Base-by-base conservation (phyloP, 768 basidiomycete species). In the Pisolithus albus region DNA sequence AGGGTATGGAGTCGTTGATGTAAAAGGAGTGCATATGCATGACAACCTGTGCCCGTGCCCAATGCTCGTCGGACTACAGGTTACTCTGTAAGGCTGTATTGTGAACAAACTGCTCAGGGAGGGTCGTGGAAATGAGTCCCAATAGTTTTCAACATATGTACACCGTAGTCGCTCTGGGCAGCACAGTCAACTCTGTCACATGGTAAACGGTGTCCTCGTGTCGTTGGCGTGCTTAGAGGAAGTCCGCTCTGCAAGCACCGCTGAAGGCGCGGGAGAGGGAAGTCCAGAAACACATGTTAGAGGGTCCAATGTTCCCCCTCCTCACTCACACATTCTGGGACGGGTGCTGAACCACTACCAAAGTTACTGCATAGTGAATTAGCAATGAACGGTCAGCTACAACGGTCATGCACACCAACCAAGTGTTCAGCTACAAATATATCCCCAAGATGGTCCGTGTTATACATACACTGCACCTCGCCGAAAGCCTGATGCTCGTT, bases 191-290 rank as follows among this genome's bases (percentile, higher is more conserved):
- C 72, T 82, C 51, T 72, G 77, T 46, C 88, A 89, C 56, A 88
- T 90, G 42, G 88, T 88, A 0, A 90, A 90, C 59, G 88, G 86
- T 2, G 87, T 88, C 7, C 85, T 87, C 3, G 74, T 87, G 7
- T 82, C 83, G 3, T 72, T 89, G 21, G 84, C 83, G 4, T 68
- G 83, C 84, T 3, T 70, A 88, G 2, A 84, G 83, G 7, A 70
- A 65, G 46, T 66, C 21, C 69, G 7, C 60, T 79, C 2, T 70
- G 74, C 1, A 72, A 72, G 75, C 78, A 0, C 56, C 82, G 37
- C 52, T 78, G 18, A 66, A 72, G 53, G 66, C 64, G 47, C 80
- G 80, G 81, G 69, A 69, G 46, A 64, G 66, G 72, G 69, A 2
- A 81, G 80, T 50, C 71, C 74, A 5, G 68, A 65, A 34, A 34